Evolutionary conservation across 306 rosid species (phyloP).

Genomic region (Sicyos edulis): DNA sequence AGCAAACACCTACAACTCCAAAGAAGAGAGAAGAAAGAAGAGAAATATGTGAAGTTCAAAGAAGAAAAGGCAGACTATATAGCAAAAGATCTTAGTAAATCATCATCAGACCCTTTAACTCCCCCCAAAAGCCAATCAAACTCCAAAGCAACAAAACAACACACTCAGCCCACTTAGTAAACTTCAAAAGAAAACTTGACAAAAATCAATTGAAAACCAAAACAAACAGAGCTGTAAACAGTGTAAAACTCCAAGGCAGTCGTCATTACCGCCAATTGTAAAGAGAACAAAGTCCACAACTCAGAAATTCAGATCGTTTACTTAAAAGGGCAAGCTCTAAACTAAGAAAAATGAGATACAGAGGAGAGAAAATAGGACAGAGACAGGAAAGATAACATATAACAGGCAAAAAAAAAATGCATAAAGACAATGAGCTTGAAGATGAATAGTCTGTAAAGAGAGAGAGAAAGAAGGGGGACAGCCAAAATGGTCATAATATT

Average conservation of each 20-base stretch:
- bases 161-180: not conserved
- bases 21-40: slow-evolving; percentile 4
- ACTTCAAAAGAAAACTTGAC: slow-evolving; percentile 1
- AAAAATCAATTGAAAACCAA: not conserved
- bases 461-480: not conserved
- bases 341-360: not conserved
- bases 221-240: not conserved
- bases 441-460: not conserved
- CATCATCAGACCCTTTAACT: slow-evolving; percentile 1
- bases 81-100: slow-evolving; percentile 11
- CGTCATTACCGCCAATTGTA: slow-evolving; percentile 14
- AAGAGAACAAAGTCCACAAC: not conserved
- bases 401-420: not conserved
- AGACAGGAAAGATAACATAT: slow-evolving; percentile 18
- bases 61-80: not conserved
- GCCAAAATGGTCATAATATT: not conserved
- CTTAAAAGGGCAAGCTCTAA: slow-evolving; percentile 11
- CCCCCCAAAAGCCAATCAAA: not conserved
- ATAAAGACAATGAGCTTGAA: slow-evolving; percentile 6
- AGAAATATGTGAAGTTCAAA: slow-evolving; percentile 20
- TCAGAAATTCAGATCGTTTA: slow-evolving; percentile 3
- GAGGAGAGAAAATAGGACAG: not conserved
- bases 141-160: slow-evolving; percentile 3
- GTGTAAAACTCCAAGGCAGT: not conserved
- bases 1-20: slow-evolving; percentile 22